Conservation (phyloP, 2,329 filamentous ascomycete species). For the Blastomyces gilchristii region DNA sequence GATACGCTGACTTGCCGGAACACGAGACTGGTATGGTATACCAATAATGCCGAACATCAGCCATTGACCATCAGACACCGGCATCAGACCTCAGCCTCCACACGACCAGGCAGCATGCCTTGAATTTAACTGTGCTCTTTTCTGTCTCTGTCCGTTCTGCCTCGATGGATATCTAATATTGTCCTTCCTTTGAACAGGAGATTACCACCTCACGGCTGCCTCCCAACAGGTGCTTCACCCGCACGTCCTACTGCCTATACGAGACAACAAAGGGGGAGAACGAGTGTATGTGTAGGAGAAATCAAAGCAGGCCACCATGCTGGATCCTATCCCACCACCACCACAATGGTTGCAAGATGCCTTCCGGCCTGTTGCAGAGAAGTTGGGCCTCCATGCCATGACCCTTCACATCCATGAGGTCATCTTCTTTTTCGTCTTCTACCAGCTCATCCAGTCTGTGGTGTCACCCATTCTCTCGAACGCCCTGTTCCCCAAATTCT, state of each 20-base stretch:
- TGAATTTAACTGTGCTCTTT: background rate
- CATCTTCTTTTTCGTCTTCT: conserved; percentile 45
- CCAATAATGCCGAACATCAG: background rate
- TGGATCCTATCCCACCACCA: conserved; percentile 38
- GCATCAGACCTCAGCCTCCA: background rate
- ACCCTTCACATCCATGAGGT: conserved; percentile 54
- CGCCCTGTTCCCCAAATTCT: conserved; percentile 45
- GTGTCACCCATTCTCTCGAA: conserved; percentile 47
- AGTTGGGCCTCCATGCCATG: conserved; percentile 45
- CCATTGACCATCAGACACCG: background rate
- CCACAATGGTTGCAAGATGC: conserved; percentile 43
- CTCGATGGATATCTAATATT: background rate
- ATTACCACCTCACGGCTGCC: background rate
- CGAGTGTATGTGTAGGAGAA: background rate
- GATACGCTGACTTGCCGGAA: background rate
- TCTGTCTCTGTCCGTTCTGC: background rate
- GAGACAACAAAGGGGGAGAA: background rate
- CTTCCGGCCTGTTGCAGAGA: conserved; percentile 42
- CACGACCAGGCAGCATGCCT: conserved; percentile 5
- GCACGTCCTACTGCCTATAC: background rate
- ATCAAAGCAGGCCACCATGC: conserved; percentile 22
- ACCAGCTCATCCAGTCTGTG: conserved; percentile 45
- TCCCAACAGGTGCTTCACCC: background rate
- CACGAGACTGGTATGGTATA: background rate
- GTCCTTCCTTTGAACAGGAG: background rate